Evolutionary conservation across 768 basidiomycete genomes (phyloP).

Genomic region (Boletus vermiculosoides): DNA sequence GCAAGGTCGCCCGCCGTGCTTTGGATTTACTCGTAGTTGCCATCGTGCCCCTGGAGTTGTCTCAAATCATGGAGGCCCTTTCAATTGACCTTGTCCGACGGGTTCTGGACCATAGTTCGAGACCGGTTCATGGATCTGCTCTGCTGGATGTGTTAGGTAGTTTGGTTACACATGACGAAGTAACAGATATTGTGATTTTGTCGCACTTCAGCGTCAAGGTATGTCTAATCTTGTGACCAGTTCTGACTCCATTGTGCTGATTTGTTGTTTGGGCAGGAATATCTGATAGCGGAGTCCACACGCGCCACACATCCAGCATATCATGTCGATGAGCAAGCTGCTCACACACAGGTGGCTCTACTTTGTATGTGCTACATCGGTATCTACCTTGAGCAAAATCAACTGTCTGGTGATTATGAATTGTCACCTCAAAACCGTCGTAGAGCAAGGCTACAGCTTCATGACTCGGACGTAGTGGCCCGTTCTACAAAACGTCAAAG

Average conservation of each 20-base stretch:
- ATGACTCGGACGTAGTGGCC: not conserved
- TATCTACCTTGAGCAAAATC: not conserved
- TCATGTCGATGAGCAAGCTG: not conserved
- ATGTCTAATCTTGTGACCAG: not conserved
- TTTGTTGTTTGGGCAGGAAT: not conserved
- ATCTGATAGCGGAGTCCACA: not conserved
- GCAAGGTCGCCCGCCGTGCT: not conserved
- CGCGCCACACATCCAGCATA: not conserved
- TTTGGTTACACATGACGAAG: constrained; percentile 2
- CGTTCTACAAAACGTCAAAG: not conserved
- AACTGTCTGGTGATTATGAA: not conserved
- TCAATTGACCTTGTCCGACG: not conserved
- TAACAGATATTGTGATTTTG: constrained; percentile 1
- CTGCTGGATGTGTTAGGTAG: constrained; percentile 2
- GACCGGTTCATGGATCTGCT: constrained; percentile 2
- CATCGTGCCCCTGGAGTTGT: not conserved
- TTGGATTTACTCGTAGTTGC: constrained; percentile 14
- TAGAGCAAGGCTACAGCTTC: no score
- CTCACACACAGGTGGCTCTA: constrained; percentile 2
- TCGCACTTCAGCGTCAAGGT: constrained; percentile 17
- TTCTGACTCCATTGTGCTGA: not conserved
- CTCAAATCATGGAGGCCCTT: constrained; percentile 8
- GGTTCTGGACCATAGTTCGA: not conserved
- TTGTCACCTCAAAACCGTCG: not conserved
- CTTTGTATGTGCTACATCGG: constrained; percentile 5